Percentiles rank a stretch among this genome's conserved stretches.
These are phyloP conservation scores for Coemansia sp. DNA, from an alignment of 192 early-diverging fungal genomes.

Conservation along the genomic window DNA sequence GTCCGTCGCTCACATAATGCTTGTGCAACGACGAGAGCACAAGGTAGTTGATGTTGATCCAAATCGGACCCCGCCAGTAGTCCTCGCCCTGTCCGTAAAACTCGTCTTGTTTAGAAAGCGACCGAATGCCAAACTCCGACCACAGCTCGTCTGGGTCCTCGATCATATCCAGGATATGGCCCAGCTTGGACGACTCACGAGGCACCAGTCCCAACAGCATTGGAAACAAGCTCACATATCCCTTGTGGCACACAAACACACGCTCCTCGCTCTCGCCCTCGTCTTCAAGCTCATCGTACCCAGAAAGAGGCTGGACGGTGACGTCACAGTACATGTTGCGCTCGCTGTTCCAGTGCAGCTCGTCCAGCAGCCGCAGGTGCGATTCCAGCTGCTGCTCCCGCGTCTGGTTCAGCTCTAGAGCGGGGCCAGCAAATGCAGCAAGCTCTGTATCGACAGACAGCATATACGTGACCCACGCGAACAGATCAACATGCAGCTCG, in stretches of 20 bases:
- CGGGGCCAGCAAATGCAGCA: not conserved
- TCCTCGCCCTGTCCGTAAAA: slow-evolving; percentile 81
- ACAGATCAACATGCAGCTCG: slow-evolving; percentile 47
- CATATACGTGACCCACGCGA: slow-evolving; percentile 39
- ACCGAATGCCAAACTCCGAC: slow-evolving; percentile 73
- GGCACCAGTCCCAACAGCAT: slow-evolving; percentile 73
- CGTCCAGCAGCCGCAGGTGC: slow-evolving; percentile 24
- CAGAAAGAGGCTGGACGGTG: slow-evolving; percentile 20
- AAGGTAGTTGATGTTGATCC: slow-evolving; percentile 92
- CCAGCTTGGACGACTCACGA: slow-evolving; percentile 66
- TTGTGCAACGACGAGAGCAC: slow-evolving; percentile 68
- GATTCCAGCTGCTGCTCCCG: slow-evolving; percentile 9
- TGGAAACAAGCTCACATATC: slow-evolving; percentile 76
- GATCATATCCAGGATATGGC: slow-evolving; percentile 74
- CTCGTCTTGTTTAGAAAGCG: slow-evolving; percentile 60
- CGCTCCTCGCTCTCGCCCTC: slow-evolving; percentile 18
- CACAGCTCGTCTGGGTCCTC: slow-evolving; percentile 76
- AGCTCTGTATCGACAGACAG: slow-evolving; percentile 16
- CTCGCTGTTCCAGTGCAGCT: slow-evolving; percentile 41
- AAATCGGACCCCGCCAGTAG: slow-evolving; percentile 93
- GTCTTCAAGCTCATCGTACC: slow-evolving; percentile 49
- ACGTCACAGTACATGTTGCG: slow-evolving; percentile 51
- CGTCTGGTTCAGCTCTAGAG: not conserved
- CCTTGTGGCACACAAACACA: slow-evolving; percentile 48
- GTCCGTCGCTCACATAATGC: slow-evolving; percentile 64